Conservation (phyloP, 2,329 filamentous ascomycete genomes). For the Paecilomyces dactylethromorphus region DNA sequence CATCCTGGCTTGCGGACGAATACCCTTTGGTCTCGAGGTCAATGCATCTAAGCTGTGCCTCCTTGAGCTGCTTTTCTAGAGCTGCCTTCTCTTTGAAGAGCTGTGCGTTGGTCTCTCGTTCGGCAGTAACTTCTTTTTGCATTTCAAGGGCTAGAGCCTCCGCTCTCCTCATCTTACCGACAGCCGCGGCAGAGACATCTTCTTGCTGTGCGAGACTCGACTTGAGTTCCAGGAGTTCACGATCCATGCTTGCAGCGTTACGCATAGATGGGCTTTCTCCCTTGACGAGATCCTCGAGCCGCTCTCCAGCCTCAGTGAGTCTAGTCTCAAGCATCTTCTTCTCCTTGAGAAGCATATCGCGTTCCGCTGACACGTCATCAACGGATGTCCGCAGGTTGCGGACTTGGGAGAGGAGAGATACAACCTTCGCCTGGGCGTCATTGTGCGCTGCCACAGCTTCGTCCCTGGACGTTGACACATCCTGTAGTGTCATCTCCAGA, state of each 20-base stretch:
- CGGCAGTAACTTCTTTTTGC: slow-evolving; percentile 82
- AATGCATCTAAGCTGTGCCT: slow-evolving; percentile 81
- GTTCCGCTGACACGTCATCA: slow-evolving; percentile 79
- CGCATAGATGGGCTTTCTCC: slow-evolving; percentile 83
- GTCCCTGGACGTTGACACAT: slow-evolving; percentile 84
- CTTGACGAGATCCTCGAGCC: slow-evolving; percentile 78
- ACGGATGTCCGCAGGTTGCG: slow-evolving; percentile 74
- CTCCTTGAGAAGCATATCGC: slow-evolving; percentile 77
- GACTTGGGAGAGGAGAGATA: slow-evolving; percentile 83
- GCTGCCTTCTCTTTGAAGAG: slow-evolving; percentile 85
- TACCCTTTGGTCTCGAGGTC: slow-evolving; percentile 97
- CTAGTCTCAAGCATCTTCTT: slow-evolving; percentile 84
- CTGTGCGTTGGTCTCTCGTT: slow-evolving; percentile 73
- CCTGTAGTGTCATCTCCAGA: slow-evolving; percentile 80
- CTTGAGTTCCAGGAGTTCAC: slow-evolving; percentile 83
- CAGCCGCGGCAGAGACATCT: slow-evolving; percentile 81
- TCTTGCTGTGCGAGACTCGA: slow-evolving; percentile 85
- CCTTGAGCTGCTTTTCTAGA: slow-evolving; percentile 83
- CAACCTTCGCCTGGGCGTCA: slow-evolving; percentile 88
- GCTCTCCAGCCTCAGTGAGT: slow-evolving; percentile 77
- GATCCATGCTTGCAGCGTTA: slow-evolving; percentile 81
- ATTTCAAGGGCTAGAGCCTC: slow-evolving; percentile 82
- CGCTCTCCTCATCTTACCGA: slow-evolving; percentile 94
- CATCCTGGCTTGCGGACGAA: slow-evolving; percentile 87
- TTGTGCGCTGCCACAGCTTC: slow-evolving; percentile 91